Percentiles rank a stretch among this genome's conserved stretches.
These are phyloP conservation scores for Stygiomarasmius scandens DNA, from an alignment of 1,284 basidiomycete genomes.

Conservation along the genomic window DNA sequence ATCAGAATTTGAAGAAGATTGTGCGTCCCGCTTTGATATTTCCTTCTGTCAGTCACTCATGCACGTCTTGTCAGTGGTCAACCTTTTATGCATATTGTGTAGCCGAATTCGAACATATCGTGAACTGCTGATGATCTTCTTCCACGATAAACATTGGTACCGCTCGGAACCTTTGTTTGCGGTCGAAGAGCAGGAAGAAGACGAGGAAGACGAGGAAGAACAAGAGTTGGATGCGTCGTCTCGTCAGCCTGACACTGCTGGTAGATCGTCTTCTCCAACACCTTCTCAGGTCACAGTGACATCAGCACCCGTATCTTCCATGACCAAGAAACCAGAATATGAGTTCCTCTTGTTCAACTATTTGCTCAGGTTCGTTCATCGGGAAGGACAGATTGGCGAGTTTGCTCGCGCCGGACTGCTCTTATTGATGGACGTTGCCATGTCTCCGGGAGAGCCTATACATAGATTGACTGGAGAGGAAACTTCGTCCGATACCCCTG, in stretches of 20 bases:
- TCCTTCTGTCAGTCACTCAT: conserved; percentile 8
- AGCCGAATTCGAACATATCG: conserved; percentile 88
- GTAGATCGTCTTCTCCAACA: conserved; percentile 52
- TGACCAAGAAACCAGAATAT: conserved; percentile 78
- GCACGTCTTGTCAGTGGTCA: conserved; percentile 64
- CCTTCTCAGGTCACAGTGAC: conserved; percentile 63
- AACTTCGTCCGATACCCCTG: conserved; percentile 21
- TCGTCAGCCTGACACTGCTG: conserved; percentile 18
- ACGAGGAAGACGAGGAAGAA: conserved; percentile 48
- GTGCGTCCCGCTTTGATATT: conserved; percentile 50
- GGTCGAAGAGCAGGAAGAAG: conserved; percentile 72
- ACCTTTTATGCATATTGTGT: conserved; percentile 88
- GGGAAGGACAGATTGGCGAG: conserved; percentile 93
- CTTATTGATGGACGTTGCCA: conserved; percentile 93
- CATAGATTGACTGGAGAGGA: conserved; percentile 42
- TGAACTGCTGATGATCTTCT: conserved; percentile 93
- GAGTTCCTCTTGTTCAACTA: conserved; percentile 96
- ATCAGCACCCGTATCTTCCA: conserved; percentile 46
- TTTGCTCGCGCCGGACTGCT: conserved; percentile 90
- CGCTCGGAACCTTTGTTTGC: conserved; percentile 68
- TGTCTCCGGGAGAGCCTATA: conserved; percentile 67
- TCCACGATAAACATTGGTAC: conserved; percentile 89
- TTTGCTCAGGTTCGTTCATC: conserved; percentile 92
- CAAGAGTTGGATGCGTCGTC: conserved; percentile 29
- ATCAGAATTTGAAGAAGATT: conserved; percentile 84